Base-by-base conservation (phyloP, 176 grass and related monocot species). In the Poa pratensis region DNA sequence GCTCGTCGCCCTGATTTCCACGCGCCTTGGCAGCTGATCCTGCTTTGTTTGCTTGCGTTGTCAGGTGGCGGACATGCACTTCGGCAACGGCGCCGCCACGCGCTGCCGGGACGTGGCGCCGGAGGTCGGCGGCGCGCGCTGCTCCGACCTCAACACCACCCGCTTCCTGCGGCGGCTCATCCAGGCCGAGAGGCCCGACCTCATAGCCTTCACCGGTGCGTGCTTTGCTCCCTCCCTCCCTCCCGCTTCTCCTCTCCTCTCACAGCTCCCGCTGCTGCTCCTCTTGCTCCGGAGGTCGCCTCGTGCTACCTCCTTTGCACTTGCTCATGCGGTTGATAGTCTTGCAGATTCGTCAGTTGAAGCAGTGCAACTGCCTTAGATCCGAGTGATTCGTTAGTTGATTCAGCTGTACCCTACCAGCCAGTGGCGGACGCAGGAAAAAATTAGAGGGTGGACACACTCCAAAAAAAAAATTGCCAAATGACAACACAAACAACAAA, bases 11-110 rank as follows among this genome's bases (percentile, higher is more conserved):
- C 50, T 13, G 32, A 58, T 39, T 7, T 57, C 10, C 19, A 6
- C 30, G 75, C 23, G n/a, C 19, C 49, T 55, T 17, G 32, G 10
- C 15, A 13, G 54, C 80, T 89, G n/a, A 69, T 58, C 27, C 27
- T 50, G 45, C 37, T 28, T 32, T 2, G 19, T n/a, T 42, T 6
- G 18, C 65, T 78, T 3, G 67, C 39, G 64, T 22, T 70, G 45
- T 17, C 87, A 98, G 96, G 96, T 98, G 83, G 93, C 96, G 27
- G 96, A 98, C 67, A 92, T 95, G 91, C 96, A 98, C 85, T 98
- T 91, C 84, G 96, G 93, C 50, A 98, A 98, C 68, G 95, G 96
- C 39, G 83, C 71, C 76, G 68, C 84, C 77, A 95, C 91, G 75
- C 87, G 93, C 23, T 98, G 96, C 80, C 76, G 89, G 28, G 93